phyloP scores from a whole-genome alignment of 2,329 filamentous ascomycete genomes.

The Penicillium olsonii region DNA sequence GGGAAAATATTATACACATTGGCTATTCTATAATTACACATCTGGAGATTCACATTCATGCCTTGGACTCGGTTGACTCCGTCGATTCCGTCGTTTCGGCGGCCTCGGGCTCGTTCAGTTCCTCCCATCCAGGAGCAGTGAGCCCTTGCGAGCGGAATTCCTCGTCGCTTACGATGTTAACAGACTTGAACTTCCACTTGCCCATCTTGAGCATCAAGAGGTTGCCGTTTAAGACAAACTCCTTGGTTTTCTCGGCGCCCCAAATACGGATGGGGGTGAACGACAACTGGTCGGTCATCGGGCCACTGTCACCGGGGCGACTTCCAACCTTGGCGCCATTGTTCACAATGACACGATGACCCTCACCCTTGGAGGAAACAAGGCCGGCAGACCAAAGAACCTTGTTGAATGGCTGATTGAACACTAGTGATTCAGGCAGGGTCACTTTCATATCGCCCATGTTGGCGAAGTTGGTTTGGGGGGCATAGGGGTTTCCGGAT shows the following conservation, averaged over 20 bases:
- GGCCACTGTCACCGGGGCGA: constrained; percentile 39
- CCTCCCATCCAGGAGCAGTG: constrained; percentile 54
- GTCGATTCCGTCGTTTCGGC: constrained; percentile 9
- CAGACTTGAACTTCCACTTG: constrained; percentile 62
- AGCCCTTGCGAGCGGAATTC: constrained; percentile 52
- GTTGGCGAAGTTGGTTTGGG: constrained; percentile 42
- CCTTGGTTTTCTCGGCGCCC: constrained; percentile 44
- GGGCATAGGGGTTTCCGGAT: constrained; percentile 41
- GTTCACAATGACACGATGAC: constrained; percentile 51
- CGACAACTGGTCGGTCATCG: constrained; percentile 47
- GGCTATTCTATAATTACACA: constrained; percentile 14
- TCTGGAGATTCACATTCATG: constrained; percentile 1
- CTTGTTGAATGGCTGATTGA: constrained; percentile 49
- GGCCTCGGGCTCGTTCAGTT: constrained; percentile 17
- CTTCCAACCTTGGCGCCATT: constrained; percentile 55
- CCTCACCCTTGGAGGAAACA: constrained; percentile 54
- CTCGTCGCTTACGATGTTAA: constrained; percentile 57
- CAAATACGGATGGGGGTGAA: constrained; percentile 54
- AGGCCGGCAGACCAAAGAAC: constrained; percentile 56
- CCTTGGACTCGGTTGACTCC: constrained; percentile 6
- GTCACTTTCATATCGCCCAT: constrained; percentile 41
- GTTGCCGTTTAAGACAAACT: constrained; percentile 53
- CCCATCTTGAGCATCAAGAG: constrained; percentile 59
- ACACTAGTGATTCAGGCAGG: constrained; percentile 53
- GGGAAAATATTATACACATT: constrained; percentile 9